phyloP scores from a whole-genome alignment of 192 early-diverging fungal species.

The Coemansia sp. region DNA sequence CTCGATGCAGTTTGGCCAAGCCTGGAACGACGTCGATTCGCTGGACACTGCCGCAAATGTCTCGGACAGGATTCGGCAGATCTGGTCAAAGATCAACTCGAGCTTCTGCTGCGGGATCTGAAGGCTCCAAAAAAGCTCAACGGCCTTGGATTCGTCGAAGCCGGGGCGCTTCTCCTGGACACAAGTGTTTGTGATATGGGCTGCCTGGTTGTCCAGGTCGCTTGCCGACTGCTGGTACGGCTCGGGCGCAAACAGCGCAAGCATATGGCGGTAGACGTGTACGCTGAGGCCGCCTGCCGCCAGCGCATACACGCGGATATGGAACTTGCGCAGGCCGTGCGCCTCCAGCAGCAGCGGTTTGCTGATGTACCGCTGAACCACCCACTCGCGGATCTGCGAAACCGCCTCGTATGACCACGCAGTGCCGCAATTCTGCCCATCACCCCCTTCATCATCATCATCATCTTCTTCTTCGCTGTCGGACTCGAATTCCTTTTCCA shows the following conservation, averaged over 20 bases:
- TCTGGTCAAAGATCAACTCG: conserved; percentile 56
- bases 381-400: conserved; percentile 69
- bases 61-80: conserved; percentile 57
- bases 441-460: conserved; percentile 13
- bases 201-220: conserved; percentile 52
- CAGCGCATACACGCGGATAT: conserved; percentile 64
- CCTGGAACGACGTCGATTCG: conserved; percentile 65
- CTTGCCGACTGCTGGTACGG: conserved; percentile 43
- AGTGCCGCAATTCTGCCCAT: neutral
- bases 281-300: conserved; percentile 61
- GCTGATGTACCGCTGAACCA: conserved; percentile 66
- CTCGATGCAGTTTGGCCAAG: conserved; percentile 64
- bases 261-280: conserved; percentile 63
- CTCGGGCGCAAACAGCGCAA: conserved; percentile 62
- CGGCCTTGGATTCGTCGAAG: conserved; percentile 58
- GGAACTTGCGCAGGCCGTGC: conserved; percentile 61
- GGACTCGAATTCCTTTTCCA: conserved; percentile 46
- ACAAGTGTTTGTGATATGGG: conserved; percentile 69
- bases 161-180: conserved; percentile 53
- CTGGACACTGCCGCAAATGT: conserved; percentile 61
- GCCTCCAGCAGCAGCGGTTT: conserved; percentile 53
- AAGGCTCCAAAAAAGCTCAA: conserved; percentile 61
- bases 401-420: conserved; percentile 26
- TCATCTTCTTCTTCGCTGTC: conserved; percentile 49
- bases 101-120: conserved; percentile 42